phyloP scores from a whole-genome alignment of 176 grass and related monocot genomes.

The Lolium rigidum region DNA sequence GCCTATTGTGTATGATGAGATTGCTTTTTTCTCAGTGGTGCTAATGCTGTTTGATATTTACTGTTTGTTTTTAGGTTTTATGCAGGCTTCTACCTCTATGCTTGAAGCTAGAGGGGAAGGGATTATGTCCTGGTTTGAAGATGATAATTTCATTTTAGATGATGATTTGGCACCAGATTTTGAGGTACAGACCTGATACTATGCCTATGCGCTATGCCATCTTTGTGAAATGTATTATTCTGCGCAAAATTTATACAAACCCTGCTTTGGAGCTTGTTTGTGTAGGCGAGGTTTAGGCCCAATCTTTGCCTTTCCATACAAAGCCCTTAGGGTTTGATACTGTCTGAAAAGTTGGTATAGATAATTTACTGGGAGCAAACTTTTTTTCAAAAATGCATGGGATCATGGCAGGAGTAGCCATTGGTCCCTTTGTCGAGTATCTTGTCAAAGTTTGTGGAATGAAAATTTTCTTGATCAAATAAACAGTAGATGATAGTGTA shows the following conservation, averaged over 20 bases:
- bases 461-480: neutral
- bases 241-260: neutral
- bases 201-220: neutral
- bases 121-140: conserved; percentile 63
- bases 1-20: neutral
- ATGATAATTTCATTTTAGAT: conserved; percentile 89
- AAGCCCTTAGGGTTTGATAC: neutral
- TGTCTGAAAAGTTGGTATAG: conserved; percentile 2
- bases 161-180: conserved; percentile 69
- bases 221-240: neutral
- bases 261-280: neutral
- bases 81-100: conserved; percentile 79
- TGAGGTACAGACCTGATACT: conserved; percentile 53
- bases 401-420: neutral
- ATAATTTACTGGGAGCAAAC: neutral
- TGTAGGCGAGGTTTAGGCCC: neutral
- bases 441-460: neutral
- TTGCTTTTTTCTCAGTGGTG: neutral
- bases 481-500: neutral
- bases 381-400: neutral
- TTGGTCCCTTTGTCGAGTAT: neutral
- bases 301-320: neutral
- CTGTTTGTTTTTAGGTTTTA: conserved; percentile 56
- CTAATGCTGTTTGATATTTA: conserved; percentile 17
- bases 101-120: conserved; percentile 68